Base-by-base conservation (phyloP, 176 grass and related monocot species). In the Musa schizocarpa region DNA sequence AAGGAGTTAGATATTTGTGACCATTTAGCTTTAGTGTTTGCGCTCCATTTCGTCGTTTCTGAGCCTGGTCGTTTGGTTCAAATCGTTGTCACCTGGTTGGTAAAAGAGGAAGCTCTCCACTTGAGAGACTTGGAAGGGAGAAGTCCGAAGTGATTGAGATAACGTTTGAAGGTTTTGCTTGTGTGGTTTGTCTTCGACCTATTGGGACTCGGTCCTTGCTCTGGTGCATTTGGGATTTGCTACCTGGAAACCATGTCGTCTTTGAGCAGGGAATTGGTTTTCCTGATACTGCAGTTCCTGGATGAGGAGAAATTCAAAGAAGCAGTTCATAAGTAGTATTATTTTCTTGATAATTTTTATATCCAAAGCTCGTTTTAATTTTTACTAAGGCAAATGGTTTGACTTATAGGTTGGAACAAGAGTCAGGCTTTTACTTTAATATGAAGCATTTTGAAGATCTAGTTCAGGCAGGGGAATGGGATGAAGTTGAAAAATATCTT, bases 391-490 rank as follows among this genome's bases (percentile, higher is more conserved):
- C 53, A 71, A 50, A 51, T 2, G 9, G 51, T 53, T 66, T 74
- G 24, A 76, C 24, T 75, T 50, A 24, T 76, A 99, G 96, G 82
- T 85, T 99, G 82, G 96, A 99, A 74, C 96, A 99, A 76, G 96
- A 99, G 73, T 99, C 96, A 1, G 96, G 91, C 20, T 99, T 95
- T 85, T 99, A 95, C 82, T 99, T 99, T 85, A 99, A 99, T 88
- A 99, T 99, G 96, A 99, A 99, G 81, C 86, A 99, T 67, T 99
- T 99, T 25, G 96, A 99, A 78, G 96, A 95, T 78, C 88, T 87
- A 77, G 91, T 99, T 62, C 91, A 94, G 74, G 96, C 87, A 48
- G 96, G 96, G 65, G 96, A 99, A 77, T 99, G 96, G 96, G 96
- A 99, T 53, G 96, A 99, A 75, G 96, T 99, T n/a, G 96, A 99